Evolutionary conservation across 768 basidiomycete genomes (phyloP).

Genomic region (Pleurotus giganteus): DNA sequence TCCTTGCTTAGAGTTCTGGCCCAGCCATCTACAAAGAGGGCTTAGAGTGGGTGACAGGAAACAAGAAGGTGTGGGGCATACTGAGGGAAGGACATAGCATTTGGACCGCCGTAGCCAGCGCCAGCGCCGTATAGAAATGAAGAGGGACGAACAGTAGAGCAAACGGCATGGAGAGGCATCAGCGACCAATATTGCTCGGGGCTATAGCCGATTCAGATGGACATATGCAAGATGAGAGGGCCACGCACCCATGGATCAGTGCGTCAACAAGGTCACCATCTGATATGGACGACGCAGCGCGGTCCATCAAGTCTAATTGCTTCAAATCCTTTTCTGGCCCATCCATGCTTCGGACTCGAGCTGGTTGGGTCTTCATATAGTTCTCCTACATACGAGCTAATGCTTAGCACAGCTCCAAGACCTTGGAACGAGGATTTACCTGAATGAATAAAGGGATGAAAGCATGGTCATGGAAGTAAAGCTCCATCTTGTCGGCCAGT

Average conservation of each 20-base stretch:
- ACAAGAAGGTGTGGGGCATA: conserved; percentile 36
- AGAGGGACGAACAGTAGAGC: conserved; percentile 87
- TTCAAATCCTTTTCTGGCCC: conserved; percentile 69
- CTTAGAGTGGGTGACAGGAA: background rate
- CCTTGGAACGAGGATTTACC: conserved; percentile 35
- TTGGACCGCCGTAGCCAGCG: conserved; percentile 63
- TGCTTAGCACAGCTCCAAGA: background rate
- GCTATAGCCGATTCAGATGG: conserved; percentile 36
- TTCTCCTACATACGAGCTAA: conserved; percentile 71
- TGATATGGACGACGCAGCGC: conserved; percentile 89
- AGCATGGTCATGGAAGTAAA: conserved; percentile 95
- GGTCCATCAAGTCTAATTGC: conserved; percentile 77
- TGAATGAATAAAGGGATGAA: conserved; percentile 96
- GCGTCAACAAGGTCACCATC: conserved; percentile 93
- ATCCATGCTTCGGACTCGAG: conserved; percentile 50
- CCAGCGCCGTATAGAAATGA: conserved; percentile 77
- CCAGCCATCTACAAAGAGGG: conserved; percentile 78
- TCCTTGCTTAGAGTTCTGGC: conserved; percentile 91
- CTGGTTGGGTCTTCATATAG: conserved; percentile 83
- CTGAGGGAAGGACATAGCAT: conserved; percentile 80
- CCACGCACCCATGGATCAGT: conserved; percentile 83
- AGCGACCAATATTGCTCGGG: conserved; percentile 95
- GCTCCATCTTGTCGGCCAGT: conserved; percentile 88
- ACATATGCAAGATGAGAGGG: background rate
- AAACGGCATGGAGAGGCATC: conserved; percentile 91